Conservation (phyloP, 2,329 filamentous ascomycete genomes). For the Penicillium oxalicum region DNA sequence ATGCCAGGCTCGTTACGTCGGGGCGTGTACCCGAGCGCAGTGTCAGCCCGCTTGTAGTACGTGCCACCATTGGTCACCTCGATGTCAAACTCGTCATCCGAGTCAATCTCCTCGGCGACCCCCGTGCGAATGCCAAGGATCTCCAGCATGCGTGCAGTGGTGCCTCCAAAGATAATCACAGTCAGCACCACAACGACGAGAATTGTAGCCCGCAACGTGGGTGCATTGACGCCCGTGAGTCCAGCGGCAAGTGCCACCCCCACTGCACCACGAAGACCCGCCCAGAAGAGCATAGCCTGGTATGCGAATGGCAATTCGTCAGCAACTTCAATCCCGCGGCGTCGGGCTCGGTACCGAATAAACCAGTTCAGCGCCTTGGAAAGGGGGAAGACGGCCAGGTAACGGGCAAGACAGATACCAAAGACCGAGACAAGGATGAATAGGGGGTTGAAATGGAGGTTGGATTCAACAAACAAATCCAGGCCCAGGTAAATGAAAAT, state of each 20-base stretch:
- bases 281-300: conserved; percentile 99
- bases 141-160: conserved; percentile 94
- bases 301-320: conserved; percentile 93
- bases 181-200: conserved; percentile 94
- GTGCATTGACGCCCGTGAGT: conserved; percentile 72
- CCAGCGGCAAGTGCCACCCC: conserved; percentile 90
- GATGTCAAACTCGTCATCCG: conserved; percentile 97
- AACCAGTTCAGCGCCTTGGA: conserved; percentile 88
- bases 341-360: conserved; percentile 74
- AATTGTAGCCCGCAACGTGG: conserved; percentile 86
- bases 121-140: conserved; percentile 95
- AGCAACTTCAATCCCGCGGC: conserved; percentile 66
- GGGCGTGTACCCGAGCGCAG: conserved; percentile 70
- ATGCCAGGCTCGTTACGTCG: conserved; percentile 57
- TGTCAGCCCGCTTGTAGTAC: conserved; percentile 74
- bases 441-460: conserved; percentile 84
- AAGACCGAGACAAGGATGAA: conserved; percentile 90
- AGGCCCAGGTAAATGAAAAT: conserved; percentile 98
- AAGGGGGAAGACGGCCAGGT: conserved; percentile 90
- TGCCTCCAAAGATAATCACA: conserved; percentile 97
- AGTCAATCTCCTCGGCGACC: conserved; percentile 93
- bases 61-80: conserved; percentile 66
- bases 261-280: conserved; percentile 87
- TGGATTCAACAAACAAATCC: conserved; percentile 85
- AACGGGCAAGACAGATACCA: conserved; percentile 86